Conservation (phyloP, 306 rosid genomes). For the Cucumis cinereus region DNA sequence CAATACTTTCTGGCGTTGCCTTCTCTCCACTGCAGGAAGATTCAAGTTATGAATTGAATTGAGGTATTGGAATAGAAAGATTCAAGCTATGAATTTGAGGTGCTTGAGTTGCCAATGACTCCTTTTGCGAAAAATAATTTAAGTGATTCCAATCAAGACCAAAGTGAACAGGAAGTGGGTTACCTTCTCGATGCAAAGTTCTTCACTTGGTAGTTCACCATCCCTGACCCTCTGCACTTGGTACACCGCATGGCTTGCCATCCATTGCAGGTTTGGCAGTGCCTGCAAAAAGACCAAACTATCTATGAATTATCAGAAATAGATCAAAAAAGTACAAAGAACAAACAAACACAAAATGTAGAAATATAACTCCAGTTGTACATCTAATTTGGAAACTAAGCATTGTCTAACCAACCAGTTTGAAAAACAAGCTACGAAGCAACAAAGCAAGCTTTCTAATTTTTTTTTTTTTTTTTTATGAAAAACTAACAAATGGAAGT, state of each 20-base stretch:
- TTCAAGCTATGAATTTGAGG: neutral
- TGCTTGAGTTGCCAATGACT: neutral
- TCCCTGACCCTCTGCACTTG: constrained; percentile 81
- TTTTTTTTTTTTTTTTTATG: neutral
- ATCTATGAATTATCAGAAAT: constrained; percentile 14
- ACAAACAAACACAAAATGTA: neutral
- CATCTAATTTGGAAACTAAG: neutral
- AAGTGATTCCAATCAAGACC: neutral
- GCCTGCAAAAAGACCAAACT: constrained; percentile 31
- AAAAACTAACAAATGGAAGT: neutral
- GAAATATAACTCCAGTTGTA: neutral
- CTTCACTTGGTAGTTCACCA: constrained; percentile 88
- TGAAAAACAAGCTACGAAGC: neutral
- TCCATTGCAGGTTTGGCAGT: constrained; percentile 77
- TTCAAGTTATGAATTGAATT: neutral
- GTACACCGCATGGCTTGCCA: constrained; percentile 92
- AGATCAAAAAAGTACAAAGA: neutral
- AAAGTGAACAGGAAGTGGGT: neutral
- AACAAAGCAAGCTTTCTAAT: neutral
- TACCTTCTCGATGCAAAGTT: constrained; percentile 56
- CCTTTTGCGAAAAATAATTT: neutral
- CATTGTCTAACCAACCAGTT: neutral
- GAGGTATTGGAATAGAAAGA: neutral
- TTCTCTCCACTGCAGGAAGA: constrained; percentile 69
- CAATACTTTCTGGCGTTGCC: constrained; percentile 74